Base-by-base conservation (phyloP, 192 early-diverging fungal genomes). In the Coemansia pectinata region DNA sequence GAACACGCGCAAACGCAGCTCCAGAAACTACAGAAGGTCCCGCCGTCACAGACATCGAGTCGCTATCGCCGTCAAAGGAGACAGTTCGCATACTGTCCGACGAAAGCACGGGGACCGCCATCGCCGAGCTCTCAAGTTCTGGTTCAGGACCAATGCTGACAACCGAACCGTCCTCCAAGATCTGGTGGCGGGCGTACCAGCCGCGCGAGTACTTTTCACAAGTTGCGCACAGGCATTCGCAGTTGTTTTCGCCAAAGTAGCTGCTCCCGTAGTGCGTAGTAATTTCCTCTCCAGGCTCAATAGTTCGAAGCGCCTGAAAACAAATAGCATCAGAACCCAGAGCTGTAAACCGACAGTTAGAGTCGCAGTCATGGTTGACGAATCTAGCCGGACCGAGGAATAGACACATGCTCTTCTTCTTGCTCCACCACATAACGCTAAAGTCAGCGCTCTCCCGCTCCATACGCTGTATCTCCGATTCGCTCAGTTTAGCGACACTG, bases 331-430 rank as follows among this genome's bases (percentile, higher is more conserved):
- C 82, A 4, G 75, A 55, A 2, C 73, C 73, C 58, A 76, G 61
- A 4, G 78, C 65, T 5, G 77, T 85, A 48, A 85, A 78, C 71
- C 83, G 73, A 62, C 83, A 85, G 57, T 90, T 92, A 1, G 91
- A 86, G 50, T 83, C 70, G 69, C 91, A 92, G 70, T 92, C 90
- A 69, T 92, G 91, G 72, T 92, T 92, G 41, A 88, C 87, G 68
- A 92, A 92, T 12, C 91, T 81, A 2, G 89, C 91, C 3, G 91
- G 91, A 17, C 91, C 91, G 36, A 90, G 70, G 50, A 92, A 88
- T 36, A 91, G 60, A 62, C 87, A 89, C 76, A 83, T 85, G 65
- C 71, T 71, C 10, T 79, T 84, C 41, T 85, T 74, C 69, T 85
- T 85, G 33, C 74, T 79, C 52, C 85, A 88, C 72, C 76, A 89